Evolutionary conservation across 371 early-diverging fungal species (phyloP), one percentile per base, ranked within the genome.

Genomic region (Mucor saturninus): DNA sequence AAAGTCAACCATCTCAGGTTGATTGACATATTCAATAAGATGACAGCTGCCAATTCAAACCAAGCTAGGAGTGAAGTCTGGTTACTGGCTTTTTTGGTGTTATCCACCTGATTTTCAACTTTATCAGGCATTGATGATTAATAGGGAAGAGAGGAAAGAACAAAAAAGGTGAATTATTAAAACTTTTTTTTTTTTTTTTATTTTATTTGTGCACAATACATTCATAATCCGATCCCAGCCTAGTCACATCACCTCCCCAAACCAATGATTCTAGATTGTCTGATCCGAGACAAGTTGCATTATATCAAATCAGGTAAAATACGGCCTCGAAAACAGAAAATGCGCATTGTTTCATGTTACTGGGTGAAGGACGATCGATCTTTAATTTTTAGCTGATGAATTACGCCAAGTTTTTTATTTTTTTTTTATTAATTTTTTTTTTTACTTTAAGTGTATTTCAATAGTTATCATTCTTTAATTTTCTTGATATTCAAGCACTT

Each of bases 1-100:
- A 70, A 70, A 6, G 67, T 70, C 32, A 62, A 55, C 70, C 70
- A 70, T 55, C 66, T 57, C 13, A 70, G 29, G 32, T 66, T 66
- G 32, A 62, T 55, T 7, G 70, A 65, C 56, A 66, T 59, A 21
- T 61, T 61, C 30, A 70, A 59, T 31, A 59, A 38, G 2, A 66
- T 45, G 3, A 66, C 53, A 54, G 37, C 58, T 1, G 31, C 28
- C 10, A 70, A 30, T 7, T 58, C 66, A 14, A 70, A 28, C 70
- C 70, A 70, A 37, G 70, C 70, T 6, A 66, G 31, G 4, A 13
- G 52, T 0, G 67, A 57, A 9, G 67, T 57, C 10, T 58, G 30
- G 13, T 67, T 67, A 3, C 43, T 35, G 2, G 13, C 56, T 45
- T 56, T 7, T 31, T 31, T 2, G 3, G 31, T 11, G 2, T 6